These are phyloP conservation scores for Diaporthe australafricana DNA, from an alignment of 2,329 filamentous ascomycete species.

Conservation along the genomic window DNA sequence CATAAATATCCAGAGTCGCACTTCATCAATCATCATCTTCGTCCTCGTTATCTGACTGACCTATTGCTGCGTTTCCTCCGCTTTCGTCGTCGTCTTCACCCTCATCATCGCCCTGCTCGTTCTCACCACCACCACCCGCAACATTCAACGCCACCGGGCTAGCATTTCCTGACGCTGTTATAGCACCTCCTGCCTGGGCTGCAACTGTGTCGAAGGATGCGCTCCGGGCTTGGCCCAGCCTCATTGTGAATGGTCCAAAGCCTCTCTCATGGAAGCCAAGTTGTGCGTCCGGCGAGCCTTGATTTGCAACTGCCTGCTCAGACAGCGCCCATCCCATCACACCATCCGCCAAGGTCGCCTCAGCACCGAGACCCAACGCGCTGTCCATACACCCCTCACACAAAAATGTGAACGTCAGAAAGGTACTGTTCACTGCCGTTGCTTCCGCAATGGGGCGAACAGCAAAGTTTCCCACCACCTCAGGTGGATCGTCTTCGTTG, in stretches of 20 bases:
- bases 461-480: slow-evolving; percentile 54
- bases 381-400: slow-evolving; percentile 5
- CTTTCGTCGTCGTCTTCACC: neutral
- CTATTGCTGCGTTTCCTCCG: neutral
- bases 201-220: neutral
- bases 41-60: neutral
- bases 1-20: too few species aligned
- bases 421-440: neutral
- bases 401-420: neutral
- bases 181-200: slow-evolving; percentile 1
- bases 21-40: neutral
- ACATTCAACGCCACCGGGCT: slow-evolving; percentile 6
- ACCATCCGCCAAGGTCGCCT: neutral
- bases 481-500: slow-evolving; percentile 56
- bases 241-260: slow-evolving; percentile 6
- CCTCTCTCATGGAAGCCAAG: slow-evolving; percentile 14
- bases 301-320: neutral
- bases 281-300: neutral
- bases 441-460: slow-evolving; percentile 40
- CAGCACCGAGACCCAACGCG: neutral
- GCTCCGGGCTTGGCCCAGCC: neutral
- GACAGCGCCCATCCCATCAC: slow-evolving; percentile 22
- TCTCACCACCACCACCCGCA: neutral
- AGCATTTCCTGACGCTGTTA: neutral
- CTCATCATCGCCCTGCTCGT: neutral